Evolutionary conservation across 805 yeast species (phyloP), one percentile per base, ranked within the genome.

Genomic region (Ascoidea tarda): DNA sequence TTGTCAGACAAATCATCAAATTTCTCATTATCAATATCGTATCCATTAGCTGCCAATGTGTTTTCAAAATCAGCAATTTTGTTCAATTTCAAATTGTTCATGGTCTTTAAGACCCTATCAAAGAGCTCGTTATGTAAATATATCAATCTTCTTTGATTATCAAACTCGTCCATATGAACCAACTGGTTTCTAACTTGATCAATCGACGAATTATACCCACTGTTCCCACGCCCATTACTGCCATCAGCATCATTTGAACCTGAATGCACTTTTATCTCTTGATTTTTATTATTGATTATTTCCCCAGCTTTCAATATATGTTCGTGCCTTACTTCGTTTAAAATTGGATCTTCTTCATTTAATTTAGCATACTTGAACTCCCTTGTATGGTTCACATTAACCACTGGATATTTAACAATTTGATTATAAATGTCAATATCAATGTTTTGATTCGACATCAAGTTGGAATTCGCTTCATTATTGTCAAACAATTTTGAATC

Each of bases 41-140:
- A 65, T 28, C 95, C 95, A 47, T 79, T 78, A 4, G 88, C 86
- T 5, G 84, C 78, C 57, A 89, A 74, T 16, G 82, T 77, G 67
- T 90, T 96, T 66, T 93, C 98, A 54, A 89, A 74, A 57, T 87
- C 93, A 1, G 96, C 87, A 16, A 86, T 72, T 55, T 79, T 87
- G 6, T 84, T 80, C 57, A 88, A 67, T 56, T 77, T 74, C 55
- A 80, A 71, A 33, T 71, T 72, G 50, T 81, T 77, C 62, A 83
- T 81, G 14, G 74, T 66, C 32, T 72, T 74, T 66, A 86, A 70
- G 62, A 90, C 80, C 60, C 79, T 81, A 57, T 82, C 86, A 48
- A 81, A 76, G 50, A 82, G 65, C 3, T 77, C 75, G 59, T 78
- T 77, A 62, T 82, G 89, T 50, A 80, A 63, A 21, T 79, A 74